Percentiles rank a stretch among this genome's conserved stretches.
Conservation (phyloP, 495 filamentous ascomycete species). For the Delitschia confertaspora region DNA sequence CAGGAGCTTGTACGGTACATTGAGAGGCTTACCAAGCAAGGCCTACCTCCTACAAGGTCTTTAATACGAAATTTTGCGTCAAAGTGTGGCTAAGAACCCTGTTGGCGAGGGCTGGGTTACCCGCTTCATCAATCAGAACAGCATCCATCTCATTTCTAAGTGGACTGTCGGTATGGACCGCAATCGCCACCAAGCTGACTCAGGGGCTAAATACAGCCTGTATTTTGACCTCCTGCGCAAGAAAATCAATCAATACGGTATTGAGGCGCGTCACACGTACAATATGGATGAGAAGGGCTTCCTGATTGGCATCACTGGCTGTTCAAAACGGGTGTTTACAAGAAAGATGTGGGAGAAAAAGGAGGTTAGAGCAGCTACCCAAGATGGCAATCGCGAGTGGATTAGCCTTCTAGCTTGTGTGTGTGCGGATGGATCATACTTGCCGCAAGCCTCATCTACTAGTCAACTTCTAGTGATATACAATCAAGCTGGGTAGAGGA, state of each 20-base stretch:
- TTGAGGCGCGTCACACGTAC: slow-evolving; percentile 17
- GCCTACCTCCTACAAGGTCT: slow-evolving; percentile 7
- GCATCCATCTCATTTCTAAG: neutral
- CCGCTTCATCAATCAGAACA: slow-evolving; percentile 4
- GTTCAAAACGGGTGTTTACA: slow-evolving; percentile 3
- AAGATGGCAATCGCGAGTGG: slow-evolving; percentile 13
- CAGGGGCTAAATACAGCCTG: slow-evolving; percentile 4
- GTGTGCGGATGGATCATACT: slow-evolving; percentile 8
- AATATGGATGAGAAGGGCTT: slow-evolving; percentile 31
- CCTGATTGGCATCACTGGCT: slow-evolving; percentile 9
- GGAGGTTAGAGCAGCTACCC: neutral
- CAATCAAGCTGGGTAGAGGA: too few species aligned
- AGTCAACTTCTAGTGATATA: too few species aligned
- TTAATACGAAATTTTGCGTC: slow-evolving; percentile 7
- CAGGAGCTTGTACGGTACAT: slow-evolving; percentile 9
- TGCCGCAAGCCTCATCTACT: slow-evolving; percentile 9
- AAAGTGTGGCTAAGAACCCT: neutral
- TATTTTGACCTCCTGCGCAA: slow-evolving; percentile 7
- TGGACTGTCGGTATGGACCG: slow-evolving; percentile 4
- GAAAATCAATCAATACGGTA: slow-evolving; percentile 22
- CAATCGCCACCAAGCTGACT: slow-evolving; percentile 1
- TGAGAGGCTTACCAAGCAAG: neutral
- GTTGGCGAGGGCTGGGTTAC: neutral
- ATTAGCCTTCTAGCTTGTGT: slow-evolving; percentile 8
- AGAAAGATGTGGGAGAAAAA: neutral